phyloP scores from a whole-genome alignment of 768 basidiomycete genomes.

The Xerocomus potaroensis region DNA sequence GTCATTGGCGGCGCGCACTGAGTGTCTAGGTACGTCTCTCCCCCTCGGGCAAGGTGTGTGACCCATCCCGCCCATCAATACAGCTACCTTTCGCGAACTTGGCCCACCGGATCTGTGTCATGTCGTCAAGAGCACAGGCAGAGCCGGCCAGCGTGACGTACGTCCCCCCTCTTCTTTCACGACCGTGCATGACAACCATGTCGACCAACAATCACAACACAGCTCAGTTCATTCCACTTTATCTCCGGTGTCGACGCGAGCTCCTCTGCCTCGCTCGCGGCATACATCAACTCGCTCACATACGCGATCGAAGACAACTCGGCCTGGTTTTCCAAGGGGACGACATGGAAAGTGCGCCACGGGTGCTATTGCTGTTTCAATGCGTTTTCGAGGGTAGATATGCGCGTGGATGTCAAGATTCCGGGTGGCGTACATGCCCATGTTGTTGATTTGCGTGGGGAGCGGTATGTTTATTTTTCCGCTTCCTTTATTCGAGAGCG shows the following conservation, averaged over 20 bases:
- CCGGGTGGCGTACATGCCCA: slow-evolving; percentile 96
- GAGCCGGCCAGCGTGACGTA: slow-evolving; percentile 83
- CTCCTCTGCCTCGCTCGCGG: slow-evolving; percentile 94
- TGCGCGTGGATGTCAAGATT: slow-evolving; percentile 97
- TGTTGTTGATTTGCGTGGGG: slow-evolving; percentile 89
- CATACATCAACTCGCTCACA: slow-evolving; percentile 98
- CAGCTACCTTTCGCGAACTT: slow-evolving; percentile 94
- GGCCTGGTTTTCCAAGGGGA: slow-evolving; percentile 87
- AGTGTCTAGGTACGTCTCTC: slow-evolving; percentile 71
- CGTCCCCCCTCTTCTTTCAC: slow-evolving; percentile 28
- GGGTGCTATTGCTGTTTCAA: slow-evolving; percentile 98
- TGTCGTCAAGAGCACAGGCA: slow-evolving; percentile 87
- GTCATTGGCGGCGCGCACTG: slow-evolving; percentile 83
- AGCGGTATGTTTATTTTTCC: slow-evolving; percentile 61
- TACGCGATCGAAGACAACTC: slow-evolving; percentile 89
- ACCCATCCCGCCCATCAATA: not conserved
- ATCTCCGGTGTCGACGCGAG: slow-evolving; percentile 99
- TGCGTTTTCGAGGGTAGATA: slow-evolving; percentile 94
- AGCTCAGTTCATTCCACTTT: slow-evolving; percentile 97
- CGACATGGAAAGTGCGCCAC: slow-evolving; percentile 85
- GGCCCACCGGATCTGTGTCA: slow-evolving; percentile 97
- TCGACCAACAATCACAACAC: too few relatives aligned
- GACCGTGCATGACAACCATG: too few relatives aligned
- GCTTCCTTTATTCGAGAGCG: too few relatives aligned
- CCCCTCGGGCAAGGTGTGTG: too few relatives aligned